These are phyloP conservation scores for Phytophthora palmivora DNA, from an alignment of 352 stramenopile genomes.

Conservation along the genomic window DNA sequence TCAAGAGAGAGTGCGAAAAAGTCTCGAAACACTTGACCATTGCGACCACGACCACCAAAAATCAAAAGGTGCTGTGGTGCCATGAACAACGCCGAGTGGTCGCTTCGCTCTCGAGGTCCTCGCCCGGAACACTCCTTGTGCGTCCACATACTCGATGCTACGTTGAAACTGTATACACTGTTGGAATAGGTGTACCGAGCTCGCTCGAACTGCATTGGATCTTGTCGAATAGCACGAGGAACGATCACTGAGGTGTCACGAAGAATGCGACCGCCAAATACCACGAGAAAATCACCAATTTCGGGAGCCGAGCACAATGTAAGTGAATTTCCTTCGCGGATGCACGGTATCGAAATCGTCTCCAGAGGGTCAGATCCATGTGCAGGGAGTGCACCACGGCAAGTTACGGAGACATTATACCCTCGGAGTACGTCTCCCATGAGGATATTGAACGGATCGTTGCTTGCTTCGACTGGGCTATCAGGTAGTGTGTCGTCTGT, in stretches of 20 bases:
- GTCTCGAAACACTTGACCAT: conserved; percentile 61
- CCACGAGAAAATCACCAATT: conserved; percentile 39
- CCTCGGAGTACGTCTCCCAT: conserved; percentile 39
- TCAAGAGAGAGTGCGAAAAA: conserved; percentile 53
- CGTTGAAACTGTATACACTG: conserved; percentile 60
- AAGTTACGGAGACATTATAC: conserved; percentile 38
- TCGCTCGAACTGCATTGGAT: conserved; percentile 62
- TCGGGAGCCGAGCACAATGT: conserved; percentile 47
- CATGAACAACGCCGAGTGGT: conserved; percentile 67
- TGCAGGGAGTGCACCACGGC: conserved; percentile 13
- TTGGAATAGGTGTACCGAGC: conserved; percentile 70
- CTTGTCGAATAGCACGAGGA: conserved; percentile 33
- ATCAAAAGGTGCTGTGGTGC: conserved; percentile 54
- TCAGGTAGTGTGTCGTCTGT: conserved; percentile 14
- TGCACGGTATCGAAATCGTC: conserved; percentile 55
- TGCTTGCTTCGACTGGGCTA: conserved; percentile 3
- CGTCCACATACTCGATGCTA: conserved; percentile 42
- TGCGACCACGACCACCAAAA: conserved; percentile 61
- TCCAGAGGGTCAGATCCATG: conserved; percentile 45
- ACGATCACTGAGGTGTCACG: conserved; percentile 57
- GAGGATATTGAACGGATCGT: conserved; percentile 38
- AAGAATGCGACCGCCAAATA: conserved; percentile 66
- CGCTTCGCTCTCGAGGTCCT: conserved; percentile 52
- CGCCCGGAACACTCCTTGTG: conserved; percentile 47
- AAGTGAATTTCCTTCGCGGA: conserved; percentile 68